Evolutionary conservation across 345 rosid species (phyloP), one percentile per base, ranked within the genome.

Genomic region (Eucalyptus virginea): DNA sequence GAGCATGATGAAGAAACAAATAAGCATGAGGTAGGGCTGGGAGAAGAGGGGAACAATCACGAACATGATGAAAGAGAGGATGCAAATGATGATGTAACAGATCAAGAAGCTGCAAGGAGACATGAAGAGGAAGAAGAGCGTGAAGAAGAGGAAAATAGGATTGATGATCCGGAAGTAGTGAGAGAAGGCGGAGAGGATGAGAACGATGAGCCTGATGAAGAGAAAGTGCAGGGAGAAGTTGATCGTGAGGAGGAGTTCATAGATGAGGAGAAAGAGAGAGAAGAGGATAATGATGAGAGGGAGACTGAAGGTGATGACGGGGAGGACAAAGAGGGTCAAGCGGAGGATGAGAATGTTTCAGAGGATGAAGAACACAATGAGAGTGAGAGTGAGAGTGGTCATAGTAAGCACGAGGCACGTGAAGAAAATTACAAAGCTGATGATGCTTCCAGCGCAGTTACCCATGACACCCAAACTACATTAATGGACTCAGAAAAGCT

Each of bases 391-490:
- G 96, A 91, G 54, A 89, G 88, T 28, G 90, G 90, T 87, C 89
- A 90, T 89, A 88, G 89, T 28, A 77, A 93, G 88, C 96, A 95
- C 40, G 98, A 94, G 93, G 99, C 99, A 26, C 94, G 98, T 28
- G 98, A 97, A 91, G 97, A 94, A 91, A 93, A 94, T 88, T 97
- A 97, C 90, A 96, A 92, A 92, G 98, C 93, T 21, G 99, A 98
- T 90, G 99, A 98, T 93, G 99, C 99, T 90, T 98, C 99, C 49
- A 98, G 98, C 92, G 99, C 99, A 26, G 99, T 98, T 81, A 91
- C 98, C 58, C 99, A 98, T 77, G 98, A 96, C 88, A 87, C 93
- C n/a, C 93, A 92, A 72, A 37, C 83, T 72, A 37, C 45, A 72
- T 2, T 72, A 40, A 21, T 72, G 32, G 97, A 93, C 87, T 88